Evolutionary conservation across 208 protist genomes (phyloP).

Genomic region (Acanthamoeba royreba): DNA sequence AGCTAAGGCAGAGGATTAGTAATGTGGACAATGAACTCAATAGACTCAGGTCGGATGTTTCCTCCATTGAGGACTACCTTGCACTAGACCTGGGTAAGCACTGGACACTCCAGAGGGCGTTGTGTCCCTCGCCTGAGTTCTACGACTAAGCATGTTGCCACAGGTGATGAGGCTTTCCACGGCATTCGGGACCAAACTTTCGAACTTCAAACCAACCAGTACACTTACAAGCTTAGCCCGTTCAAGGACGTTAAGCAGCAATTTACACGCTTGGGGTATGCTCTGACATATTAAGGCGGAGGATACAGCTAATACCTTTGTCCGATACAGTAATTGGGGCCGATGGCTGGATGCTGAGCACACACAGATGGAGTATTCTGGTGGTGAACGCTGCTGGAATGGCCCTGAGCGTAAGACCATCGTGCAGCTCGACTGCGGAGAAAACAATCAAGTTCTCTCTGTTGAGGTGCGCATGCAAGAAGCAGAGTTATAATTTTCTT

Average conservation of each 20-base stretch:
- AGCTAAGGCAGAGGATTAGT: background rate
- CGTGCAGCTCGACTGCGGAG: slow-evolving; percentile 67
- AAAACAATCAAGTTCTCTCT: slow-evolving; percentile 47
- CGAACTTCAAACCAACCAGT: background rate
- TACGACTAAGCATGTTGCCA: background rate
- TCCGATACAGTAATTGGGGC: background rate
- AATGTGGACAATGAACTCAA: background rate
- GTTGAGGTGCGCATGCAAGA: background rate
- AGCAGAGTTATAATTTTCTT: background rate
- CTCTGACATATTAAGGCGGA: background rate
- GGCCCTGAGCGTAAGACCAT: slow-evolving; percentile 69
- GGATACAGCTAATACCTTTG: background rate
- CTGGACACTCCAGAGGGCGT: background rate
- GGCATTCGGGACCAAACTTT: background rate
- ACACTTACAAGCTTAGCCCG: slow-evolving; percentile 37
- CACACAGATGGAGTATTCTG: slow-evolving; percentile 54
- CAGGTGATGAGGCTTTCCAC: background rate
- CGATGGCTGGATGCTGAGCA: background rate
- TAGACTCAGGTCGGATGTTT: background rate
- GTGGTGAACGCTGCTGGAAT: slow-evolving; percentile 76
- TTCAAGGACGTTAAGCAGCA: slow-evolving; percentile 38
- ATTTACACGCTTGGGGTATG: slow-evolving; percentile 2
- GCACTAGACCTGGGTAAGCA: background rate
- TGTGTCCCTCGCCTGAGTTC: background rate
- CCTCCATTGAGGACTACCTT: background rate